Evolutionary conservation across 331 rosid species (phyloP), one percentile per base, ranked within the genome.

Genomic region (Quercus phellos): DNA sequence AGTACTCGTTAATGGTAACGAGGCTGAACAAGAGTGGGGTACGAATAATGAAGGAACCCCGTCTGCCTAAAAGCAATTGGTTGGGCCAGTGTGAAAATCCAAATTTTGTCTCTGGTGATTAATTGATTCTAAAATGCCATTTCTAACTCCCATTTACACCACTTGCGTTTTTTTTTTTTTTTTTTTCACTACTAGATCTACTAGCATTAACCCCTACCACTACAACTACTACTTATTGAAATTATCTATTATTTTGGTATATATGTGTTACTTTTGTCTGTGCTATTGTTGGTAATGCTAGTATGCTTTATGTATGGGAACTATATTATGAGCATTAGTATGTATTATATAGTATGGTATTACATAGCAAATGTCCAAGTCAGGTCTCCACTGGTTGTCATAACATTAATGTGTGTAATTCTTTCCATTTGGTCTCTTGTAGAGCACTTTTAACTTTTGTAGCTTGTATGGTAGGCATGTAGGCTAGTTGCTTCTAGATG

Each of bases 1-100:
- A 14, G 93, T 92, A 74, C 93, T 92, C 68, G 77, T 95, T 80
- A 92, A 92, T 55, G 93, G 96, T 38, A 90, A 70, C 46, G 98
- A 95, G 81, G 97, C 88, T 42, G 98, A 95, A 5, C 97, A 92
- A 95, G 96, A 95, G 93, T 91, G 85, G 94, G 91, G 92, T 89
- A 88, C 89, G 81, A 86, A 85, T 86, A 89, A 89, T 68, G 96
- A 82, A 94, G 97, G 88, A 87, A 82, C 87, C 90, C 90, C 85
- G 61, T 86, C 89, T 58, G 91, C 91, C 80, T 90, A 89, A 90
- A 85, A 84, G 87, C 90, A 84, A 84, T 85, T 89, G 91, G 90
- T 90, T 84, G 87, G 89, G 85, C 90, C 82, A 81, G 84, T 84
- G 88, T 87, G 93, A 93, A 89, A 87, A 88, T 89, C 90, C 92